Conservation (phyloP, 345 rosid species). For the Toxicodendron radicans region DNA sequence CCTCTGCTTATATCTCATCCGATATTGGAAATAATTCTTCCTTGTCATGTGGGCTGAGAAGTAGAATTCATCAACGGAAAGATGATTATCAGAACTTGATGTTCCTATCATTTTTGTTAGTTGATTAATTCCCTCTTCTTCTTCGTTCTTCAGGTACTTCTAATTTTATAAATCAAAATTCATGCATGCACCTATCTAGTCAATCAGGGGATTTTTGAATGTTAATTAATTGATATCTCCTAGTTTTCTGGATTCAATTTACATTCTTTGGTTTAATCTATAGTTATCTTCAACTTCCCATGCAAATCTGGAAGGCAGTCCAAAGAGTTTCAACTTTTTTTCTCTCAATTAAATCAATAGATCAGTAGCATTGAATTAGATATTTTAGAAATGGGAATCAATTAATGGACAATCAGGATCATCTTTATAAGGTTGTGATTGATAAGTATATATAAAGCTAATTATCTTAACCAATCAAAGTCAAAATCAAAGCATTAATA, state of each 20-base stretch:
- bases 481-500: too few relatives aligned
- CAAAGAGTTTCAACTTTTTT: neutral
- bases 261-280: neutral
- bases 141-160: too few relatives aligned
- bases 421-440: too few relatives aligned
- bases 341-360: too few relatives aligned
- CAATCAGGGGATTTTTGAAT: neutral
- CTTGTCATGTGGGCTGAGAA: conserved; percentile 23
- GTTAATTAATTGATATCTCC: neutral
- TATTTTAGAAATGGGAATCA: too few relatives aligned
- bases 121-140: neutral
- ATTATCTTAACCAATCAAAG: too few relatives aligned
- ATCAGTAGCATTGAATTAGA: too few relatives aligned
- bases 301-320: conserved; percentile 1
- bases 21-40: conserved; percentile 35
- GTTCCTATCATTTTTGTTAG: neutral
- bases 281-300: neutral
- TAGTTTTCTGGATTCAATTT: neutral
- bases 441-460: too few relatives aligned
- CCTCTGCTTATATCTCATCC: conserved; percentile 36
- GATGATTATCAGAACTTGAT: neutral
- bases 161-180: too few relatives aligned
- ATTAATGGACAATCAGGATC: too few relatives aligned
- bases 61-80: conserved; percentile 35
- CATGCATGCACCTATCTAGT: too few relatives aligned